These are phyloP conservation scores for Pleurostoma richardsiae DNA, from an alignment of 2,329 filamentous ascomycete genomes.

Conservation along the genomic window DNA sequence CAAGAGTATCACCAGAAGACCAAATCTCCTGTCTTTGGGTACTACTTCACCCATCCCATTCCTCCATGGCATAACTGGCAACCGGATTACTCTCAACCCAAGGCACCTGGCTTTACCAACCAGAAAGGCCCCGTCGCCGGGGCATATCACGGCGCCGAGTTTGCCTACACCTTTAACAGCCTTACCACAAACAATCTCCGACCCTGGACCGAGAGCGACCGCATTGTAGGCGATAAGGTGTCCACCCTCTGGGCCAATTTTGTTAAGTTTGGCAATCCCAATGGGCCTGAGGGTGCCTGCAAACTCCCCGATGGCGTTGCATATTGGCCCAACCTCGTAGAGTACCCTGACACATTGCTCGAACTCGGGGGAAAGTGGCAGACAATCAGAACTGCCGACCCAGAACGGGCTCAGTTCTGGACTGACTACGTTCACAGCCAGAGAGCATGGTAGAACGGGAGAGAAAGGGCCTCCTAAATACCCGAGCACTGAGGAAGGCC, in stretches of 20 bases:
- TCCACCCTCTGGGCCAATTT: not conserved
- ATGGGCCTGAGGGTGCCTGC: not conserved
- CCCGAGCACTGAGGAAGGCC: no score
- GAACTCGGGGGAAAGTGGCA: slow-evolving; percentile 1
- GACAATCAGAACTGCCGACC: not conserved
- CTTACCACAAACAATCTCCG: not conserved
- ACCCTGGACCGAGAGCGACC: not conserved
- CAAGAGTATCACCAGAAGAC: slow-evolving; percentile 1
- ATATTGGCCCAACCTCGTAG: not conserved
- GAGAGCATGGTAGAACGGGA: not conserved
- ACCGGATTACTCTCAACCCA: not conserved
- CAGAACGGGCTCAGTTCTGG: not conserved
- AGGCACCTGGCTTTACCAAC: not conserved
- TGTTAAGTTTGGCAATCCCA: not conserved
- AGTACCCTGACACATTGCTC: not conserved
- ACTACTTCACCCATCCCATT: not conserved
- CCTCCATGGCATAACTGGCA: slow-evolving; percentile 1
- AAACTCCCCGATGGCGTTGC: not conserved
- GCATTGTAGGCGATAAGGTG: not conserved
- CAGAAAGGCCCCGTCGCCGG: not conserved
- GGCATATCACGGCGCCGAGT: not conserved
- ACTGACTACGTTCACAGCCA: not conserved
- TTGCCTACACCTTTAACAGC: slow-evolving; percentile 1
- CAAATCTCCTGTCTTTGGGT: not conserved
- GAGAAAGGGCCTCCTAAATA: no score